These are phyloP conservation scores for Claviceps cyperi DNA, from an alignment of 2,329 filamentous ascomycete species.

Conservation along the genomic window DNA sequence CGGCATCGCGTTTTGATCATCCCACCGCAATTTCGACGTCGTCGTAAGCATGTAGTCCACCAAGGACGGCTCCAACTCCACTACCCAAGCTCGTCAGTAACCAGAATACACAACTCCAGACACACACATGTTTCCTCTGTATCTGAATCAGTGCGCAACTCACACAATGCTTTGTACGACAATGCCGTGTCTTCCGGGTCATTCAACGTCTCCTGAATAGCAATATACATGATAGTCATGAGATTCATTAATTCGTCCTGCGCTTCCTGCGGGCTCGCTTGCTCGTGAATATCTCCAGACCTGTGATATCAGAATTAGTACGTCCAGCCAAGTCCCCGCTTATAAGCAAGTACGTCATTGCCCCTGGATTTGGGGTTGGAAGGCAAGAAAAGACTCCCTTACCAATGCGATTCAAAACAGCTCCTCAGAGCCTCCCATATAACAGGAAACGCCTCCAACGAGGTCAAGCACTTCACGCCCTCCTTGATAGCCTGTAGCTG, in stretches of 20 bases:
- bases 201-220: conserved; percentile 41
- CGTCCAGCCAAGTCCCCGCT: too few species aligned
- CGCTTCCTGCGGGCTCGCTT: conserved; percentile 31
- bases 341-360: too few species aligned
- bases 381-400: conserved; percentile 1
- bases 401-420: conserved; percentile 40
- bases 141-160: conserved; percentile 13
- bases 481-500: conserved; percentile 47
- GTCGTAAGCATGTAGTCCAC: conserved; percentile 58
- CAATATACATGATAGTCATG: conserved; percentile 48
- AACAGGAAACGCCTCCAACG: conserved; percentile 33
- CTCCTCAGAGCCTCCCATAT: conserved; percentile 36
- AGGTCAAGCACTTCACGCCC: conserved; percentile 36
- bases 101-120: neutral
- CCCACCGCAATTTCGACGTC: conserved; percentile 57
- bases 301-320: conserved; percentile 14
- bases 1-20: conserved; percentile 46
- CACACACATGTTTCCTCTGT: neutral
- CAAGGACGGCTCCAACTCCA: conserved; percentile 49
- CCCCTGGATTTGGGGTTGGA: neutral
- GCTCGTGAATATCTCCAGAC: conserved; percentile 31
- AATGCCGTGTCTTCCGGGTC: conserved; percentile 33
- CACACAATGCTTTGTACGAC: conserved; percentile 36
- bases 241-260: conserved; percentile 48
- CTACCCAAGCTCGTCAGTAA: conserved; percentile 15